A percentile compares a stretch with the other conserved stretches of the same genome.
phyloP scores from a whole-genome alignment of 768 basidiomycete genomes.

The Coprinopsis sp. region DNA sequence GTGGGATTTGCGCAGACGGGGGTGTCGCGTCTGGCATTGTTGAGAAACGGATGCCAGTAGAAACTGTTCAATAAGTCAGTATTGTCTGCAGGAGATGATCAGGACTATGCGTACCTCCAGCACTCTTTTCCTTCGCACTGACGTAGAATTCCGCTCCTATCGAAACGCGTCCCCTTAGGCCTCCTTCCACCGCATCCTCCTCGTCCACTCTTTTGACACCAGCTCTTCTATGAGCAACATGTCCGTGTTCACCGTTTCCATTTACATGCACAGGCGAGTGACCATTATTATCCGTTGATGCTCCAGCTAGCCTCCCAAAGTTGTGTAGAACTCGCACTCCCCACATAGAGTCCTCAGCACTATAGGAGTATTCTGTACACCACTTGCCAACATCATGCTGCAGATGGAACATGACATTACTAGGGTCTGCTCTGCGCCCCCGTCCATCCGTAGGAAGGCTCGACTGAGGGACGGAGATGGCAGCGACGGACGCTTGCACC shows the following conservation, averaged over 20 bases:
- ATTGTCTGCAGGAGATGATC: not conserved
- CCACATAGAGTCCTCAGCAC: slow-evolving; percentile 92
- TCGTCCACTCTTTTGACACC: slow-evolving; percentile 84
- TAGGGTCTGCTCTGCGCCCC: slow-evolving; percentile 45
- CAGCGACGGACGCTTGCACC: slow-evolving; percentile 76
- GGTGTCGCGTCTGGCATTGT: slow-evolving; percentile 80
- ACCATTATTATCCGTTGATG: slow-evolving; percentile 31
- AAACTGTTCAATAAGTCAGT: slow-evolving; percentile 48
- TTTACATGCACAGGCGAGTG: slow-evolving; percentile 6
- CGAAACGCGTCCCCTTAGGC: slow-evolving; percentile 84
- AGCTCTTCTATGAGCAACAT: slow-evolving; percentile 15
- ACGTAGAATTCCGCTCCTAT: slow-evolving; percentile 93
- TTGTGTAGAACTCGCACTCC: slow-evolving; percentile 87
- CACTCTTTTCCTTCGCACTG: slow-evolving; percentile 88
- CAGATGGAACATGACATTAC: slow-evolving; percentile 75
- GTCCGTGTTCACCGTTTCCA: slow-evolving; percentile 8
- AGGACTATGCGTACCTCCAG: slow-evolving; percentile 74
- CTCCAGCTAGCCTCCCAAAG: slow-evolving; percentile 66
- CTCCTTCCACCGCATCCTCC: slow-evolving; percentile 89
- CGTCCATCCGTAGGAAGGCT: slow-evolving; percentile 38
- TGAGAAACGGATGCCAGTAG: slow-evolving; percentile 90
- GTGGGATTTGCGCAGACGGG: slow-evolving; percentile 51
- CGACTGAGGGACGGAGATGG: slow-evolving; percentile 77
- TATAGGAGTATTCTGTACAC: slow-evolving; percentile 93
- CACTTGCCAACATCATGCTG: slow-evolving; percentile 92